Evolutionary conservation across 495 filamentous ascomycete genomes (phyloP).

Genomic region (Annulohypoxylon stygium): DNA sequence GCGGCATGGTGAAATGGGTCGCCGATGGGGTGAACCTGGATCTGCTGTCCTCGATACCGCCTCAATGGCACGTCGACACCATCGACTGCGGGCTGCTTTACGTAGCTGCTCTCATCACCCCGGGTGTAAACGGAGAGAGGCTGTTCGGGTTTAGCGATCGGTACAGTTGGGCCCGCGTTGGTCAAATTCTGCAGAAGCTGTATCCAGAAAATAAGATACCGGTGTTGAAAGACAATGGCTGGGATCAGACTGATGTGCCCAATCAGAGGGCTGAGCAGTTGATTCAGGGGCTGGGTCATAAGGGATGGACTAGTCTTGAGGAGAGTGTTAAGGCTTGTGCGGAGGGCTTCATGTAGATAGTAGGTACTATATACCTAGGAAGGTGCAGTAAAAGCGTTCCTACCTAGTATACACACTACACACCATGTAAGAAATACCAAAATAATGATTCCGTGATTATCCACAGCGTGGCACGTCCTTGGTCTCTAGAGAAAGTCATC

Average conservation of each 20-base stretch:
- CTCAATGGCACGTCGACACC: conserved; percentile 55
- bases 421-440: no score
- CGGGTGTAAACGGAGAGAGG: conserved; percentile 49
- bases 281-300: conserved; percentile 50
- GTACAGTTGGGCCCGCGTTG: conserved; percentile 52
- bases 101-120: conserved; percentile 49
- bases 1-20: conserved; percentile 52
- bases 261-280: conserved; percentile 50
- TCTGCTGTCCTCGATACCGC: conserved; percentile 37
- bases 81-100: conserved; percentile 50
- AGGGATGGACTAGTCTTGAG: conserved; percentile 53
- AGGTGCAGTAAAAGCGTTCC: background rate
- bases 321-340: conserved; percentile 50
- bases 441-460: no score
- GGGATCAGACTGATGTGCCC: conserved; percentile 54
- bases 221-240: conserved; percentile 44
- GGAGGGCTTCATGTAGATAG: conserved; percentile 8
- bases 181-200: conserved; percentile 48
- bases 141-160: conserved; percentile 51
- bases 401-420: no score
- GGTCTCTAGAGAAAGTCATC: no score
- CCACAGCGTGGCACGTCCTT: no score
- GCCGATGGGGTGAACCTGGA: conserved; percentile 48
- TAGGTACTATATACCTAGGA: background rate
- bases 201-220: conserved; percentile 49